Evolutionary conservation across 768 basidiomycete species (phyloP).

Genomic region (Collybiopsis luxurians): DNA sequence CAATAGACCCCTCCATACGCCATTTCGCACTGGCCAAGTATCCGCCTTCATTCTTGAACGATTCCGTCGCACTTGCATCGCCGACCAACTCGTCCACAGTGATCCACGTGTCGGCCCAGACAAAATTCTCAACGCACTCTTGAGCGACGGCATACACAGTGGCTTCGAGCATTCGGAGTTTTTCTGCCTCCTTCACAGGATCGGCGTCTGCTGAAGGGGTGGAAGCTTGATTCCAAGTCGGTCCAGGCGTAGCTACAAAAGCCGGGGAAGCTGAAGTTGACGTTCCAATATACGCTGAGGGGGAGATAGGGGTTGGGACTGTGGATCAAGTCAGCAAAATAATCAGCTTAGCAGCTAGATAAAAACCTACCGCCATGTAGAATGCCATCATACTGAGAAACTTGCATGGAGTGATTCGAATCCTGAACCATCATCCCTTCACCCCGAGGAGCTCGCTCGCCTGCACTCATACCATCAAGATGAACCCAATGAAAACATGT

Average conservation of each 20-base stretch:
- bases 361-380: slow-evolving; percentile 20
- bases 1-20: slow-evolving; percentile 9
- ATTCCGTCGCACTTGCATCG: not conserved
- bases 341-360: no score
- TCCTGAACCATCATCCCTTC: not conserved
- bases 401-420: slow-evolving; percentile 2
- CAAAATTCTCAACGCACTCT: slow-evolving; percentile 71
- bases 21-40: not conserved
- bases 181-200: slow-evolving; percentile 34
- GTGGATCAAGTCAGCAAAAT: slow-evolving; percentile 13
- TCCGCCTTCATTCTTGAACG: not conserved
- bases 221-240: not conserved
- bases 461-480: slow-evolving; percentile 60
- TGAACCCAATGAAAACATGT: slow-evolving; percentile 64
- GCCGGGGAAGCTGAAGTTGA: slow-evolving; percentile 27
- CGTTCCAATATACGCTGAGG: slow-evolving; percentile 65
- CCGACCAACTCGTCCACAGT: slow-evolving; percentile 29
- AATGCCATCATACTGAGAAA: slow-evolving; percentile 39
- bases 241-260: not conserved
- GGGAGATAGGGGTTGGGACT: slow-evolving; percentile 84
- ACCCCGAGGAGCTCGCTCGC: slow-evolving; percentile 24
- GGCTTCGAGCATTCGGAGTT: slow-evolving; percentile 64
- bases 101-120: slow-evolving; percentile 69
- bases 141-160: slow-evolving; percentile 59
- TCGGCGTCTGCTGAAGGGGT: not conserved